A percentile compares a stretch with the other conserved stretches of the same genome.
Conservation (phyloP, 2,329 filamentous ascomycete genomes). For the Grosmannia huntii region DNA sequence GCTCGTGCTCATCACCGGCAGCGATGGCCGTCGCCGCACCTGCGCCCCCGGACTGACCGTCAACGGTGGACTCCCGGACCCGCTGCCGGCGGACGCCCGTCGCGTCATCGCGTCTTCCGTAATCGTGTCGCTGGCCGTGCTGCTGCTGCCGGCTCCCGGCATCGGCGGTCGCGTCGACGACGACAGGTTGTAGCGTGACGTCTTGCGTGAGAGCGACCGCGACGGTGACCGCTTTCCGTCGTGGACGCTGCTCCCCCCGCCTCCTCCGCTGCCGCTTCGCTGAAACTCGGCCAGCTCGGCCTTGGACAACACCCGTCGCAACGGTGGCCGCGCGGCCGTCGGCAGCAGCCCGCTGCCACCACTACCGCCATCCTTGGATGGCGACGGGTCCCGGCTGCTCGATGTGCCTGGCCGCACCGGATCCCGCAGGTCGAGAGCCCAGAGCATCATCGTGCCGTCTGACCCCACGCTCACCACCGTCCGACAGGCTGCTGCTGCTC, state of each 20-base stretch:
- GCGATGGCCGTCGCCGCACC: conserved; percentile 35
- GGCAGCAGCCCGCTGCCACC: conserved; percentile 9
- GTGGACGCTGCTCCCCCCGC: neutral
- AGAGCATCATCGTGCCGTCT: conserved; percentile 76
- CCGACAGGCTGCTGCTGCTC: too few relatives aligned
- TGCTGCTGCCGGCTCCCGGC: conserved; percentile 23
- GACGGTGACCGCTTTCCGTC: conserved; percentile 41
- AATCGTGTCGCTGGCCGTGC: conserved; percentile 26
- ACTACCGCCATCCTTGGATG: conserved; percentile 26
- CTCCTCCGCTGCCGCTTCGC: conserved; percentile 23
- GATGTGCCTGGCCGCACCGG: conserved; percentile 17
- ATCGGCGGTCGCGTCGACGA: conserved; percentile 24
- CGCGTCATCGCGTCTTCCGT: conserved; percentile 35
- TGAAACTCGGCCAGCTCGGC: conserved; percentile 76
- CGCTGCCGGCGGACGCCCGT: conserved; percentile 29
- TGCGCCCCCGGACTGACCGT: conserved; percentile 36
- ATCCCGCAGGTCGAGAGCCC: conserved; percentile 44
- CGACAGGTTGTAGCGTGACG: conserved; percentile 36
- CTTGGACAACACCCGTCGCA: conserved; percentile 77
- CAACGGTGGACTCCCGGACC: conserved; percentile 29
- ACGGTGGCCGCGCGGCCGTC: conserved; percentile 52
- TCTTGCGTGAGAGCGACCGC: conserved; percentile 38
- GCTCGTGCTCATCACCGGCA: conserved; percentile 31
- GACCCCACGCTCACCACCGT: conserved; percentile 62
- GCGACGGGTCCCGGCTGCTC: conserved; percentile 28